Conservation (phyloP, 1,284 basidiomycete species). For the Neolentinus lepideus region DNA sequence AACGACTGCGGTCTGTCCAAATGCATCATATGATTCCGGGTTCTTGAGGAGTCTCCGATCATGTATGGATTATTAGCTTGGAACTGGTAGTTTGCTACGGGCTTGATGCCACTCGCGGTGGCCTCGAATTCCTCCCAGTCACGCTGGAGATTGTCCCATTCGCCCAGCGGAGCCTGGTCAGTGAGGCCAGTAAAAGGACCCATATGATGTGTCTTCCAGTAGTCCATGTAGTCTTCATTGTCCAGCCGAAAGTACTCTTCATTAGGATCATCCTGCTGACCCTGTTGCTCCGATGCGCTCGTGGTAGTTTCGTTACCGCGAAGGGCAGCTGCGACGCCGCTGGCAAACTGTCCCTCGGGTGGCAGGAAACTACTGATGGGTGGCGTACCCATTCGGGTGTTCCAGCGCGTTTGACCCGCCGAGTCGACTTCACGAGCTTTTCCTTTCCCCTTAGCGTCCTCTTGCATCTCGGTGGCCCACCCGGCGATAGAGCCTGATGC, state of each 20-base stretch:
- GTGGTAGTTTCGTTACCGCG: background rate
- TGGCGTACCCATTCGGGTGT: background rate
- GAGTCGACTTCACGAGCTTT: constrained; percentile 23
- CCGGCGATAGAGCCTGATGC: constrained; percentile 13
- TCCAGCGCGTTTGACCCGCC: background rate
- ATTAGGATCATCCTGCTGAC: constrained; percentile 41
- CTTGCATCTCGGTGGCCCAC: constrained; percentile 9
- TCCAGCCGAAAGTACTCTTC: constrained; percentile 69
- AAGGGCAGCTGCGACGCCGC: background rate
- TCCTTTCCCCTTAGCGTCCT: constrained; percentile 64
- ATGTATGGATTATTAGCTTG: constrained; percentile 80
- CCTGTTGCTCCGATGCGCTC: constrained; percentile 10
- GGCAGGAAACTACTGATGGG: background rate
- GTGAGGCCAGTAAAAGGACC: constrained; percentile 4
- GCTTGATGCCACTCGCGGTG: constrained; percentile 53
- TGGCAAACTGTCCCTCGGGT: background rate
- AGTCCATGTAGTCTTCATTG: constrained; percentile 57
- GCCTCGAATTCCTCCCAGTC: constrained; percentile 85
- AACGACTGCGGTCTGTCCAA: constrained; percentile 31
- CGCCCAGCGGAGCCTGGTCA: constrained; percentile 16
- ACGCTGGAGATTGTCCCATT: constrained; percentile 66
- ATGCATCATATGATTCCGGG: constrained; percentile 51
- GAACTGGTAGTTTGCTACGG: constrained; percentile 65
- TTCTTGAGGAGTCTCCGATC: constrained; percentile 45
- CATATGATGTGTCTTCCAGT: constrained; percentile 33